Evolutionary conservation across 331 rosid genomes (phyloP), one percentile per base, ranked within the genome.

Genomic region (Prunus yedoensis): DNA sequence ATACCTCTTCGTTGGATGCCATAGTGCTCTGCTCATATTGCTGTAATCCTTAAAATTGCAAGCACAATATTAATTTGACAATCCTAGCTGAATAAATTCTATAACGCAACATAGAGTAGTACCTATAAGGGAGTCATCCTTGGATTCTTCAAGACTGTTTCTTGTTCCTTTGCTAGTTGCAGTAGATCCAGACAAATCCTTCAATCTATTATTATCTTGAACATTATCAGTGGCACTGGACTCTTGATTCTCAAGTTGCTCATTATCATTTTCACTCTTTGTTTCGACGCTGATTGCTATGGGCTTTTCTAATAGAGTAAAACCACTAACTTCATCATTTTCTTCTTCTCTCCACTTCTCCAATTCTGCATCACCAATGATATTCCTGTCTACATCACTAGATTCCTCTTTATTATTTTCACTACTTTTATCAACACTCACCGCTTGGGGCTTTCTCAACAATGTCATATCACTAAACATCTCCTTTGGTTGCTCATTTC

Each of bases 231-330:
- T 69, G 43, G 73, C 75, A 58, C 41, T 60, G 59, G 81, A 79
- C 51, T 77, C 74, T 18, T 35, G 62, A 74, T 79, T 84, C 68
- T 54, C 80, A 70, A 64, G 41, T 62, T 79, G 57, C 62, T 75
- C 76, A 4, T 38, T 23, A 6, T 63, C 32, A 52, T 28, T 63
- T 63, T 66, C 81, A 74, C 70, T 5, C 3, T 46, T 68, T 47
- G 67, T 73, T 61, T 69, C 35, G 4, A 30, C 41, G 47, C 51
- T 58, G 61, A 65, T 56, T 68, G 74, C 78, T 45, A 56, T 84
- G 1, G 96, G 96, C 81, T 77, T 89, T 74, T 81, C 78, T 77
- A 82, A 73, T 79, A 90, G 86, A 35, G 85, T 71, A 66, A 83
- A 87, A 67, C 77, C 79, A 60, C 56, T 52, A 63, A 64, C 75